Base-by-base conservation (phyloP, 768 basidiomycete species). In the Polyporus arcularius region DNA sequence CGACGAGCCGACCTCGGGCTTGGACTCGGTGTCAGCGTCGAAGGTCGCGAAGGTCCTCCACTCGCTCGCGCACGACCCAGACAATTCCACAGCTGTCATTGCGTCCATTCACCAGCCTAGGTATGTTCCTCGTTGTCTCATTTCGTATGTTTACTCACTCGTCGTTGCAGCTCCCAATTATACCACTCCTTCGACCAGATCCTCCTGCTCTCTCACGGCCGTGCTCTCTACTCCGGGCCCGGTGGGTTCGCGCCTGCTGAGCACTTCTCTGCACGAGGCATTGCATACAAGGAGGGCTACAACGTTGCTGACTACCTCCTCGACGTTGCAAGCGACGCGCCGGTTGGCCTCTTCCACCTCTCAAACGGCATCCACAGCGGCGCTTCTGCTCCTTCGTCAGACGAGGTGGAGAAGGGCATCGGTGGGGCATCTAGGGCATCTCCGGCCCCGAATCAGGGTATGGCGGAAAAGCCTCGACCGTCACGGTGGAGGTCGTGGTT, bases 251-350 rank as follows among this genome's bases (percentile, higher is more conserved):
- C 82, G 0, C 92, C 94, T 0, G 83, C 81, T 0, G 81, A 84
- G 11, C 80, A 90, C 70, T 91, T 96, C 68, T 78, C 83, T 1
- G 54, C 62, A 9, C 69, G 60, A 10, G 71, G 69, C 57, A 72
- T 69, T 64, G 75, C 81, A 10, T 93, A 87, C 68, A 88, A 84
- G 8, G 80, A 85, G 51, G 94, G 92, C 0, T 95, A 96, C 76
- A 97, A 97, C 67, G 83, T 96, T 16, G 94, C 96, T 0, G 96
- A 98, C 71, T 92, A 96, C 68, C 81, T 97, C 11, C 80, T 98
- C 21, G 95, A 97, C 65, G 82, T 98, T 53, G 94, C 94, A 1
- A 88, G 85, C 67, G 84, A 85, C 51, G 80, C 85, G 0, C 82
- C 85, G 14, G 74, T 79, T 7, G 73, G 72, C 32, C 71, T 85